Conservation (phyloP, 1,139 yeast genomes). For the Suzukiozyma palmioleophila region DNA sequence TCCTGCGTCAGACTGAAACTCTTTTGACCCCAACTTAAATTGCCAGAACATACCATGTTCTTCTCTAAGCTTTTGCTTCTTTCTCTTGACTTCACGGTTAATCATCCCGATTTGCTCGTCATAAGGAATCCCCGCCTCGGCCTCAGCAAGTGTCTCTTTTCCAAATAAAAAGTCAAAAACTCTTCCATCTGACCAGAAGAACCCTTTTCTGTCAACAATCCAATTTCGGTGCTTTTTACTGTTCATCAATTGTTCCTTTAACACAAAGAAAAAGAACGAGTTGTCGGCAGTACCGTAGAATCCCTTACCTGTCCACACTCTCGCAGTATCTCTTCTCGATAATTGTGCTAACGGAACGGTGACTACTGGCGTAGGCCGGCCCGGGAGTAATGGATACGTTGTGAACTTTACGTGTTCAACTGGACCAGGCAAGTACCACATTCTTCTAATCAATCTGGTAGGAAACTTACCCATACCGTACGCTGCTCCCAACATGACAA, state of each 20-base stretch:
- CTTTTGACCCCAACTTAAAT: constrained; percentile 36
- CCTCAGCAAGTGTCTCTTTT: constrained; percentile 68
- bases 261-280: constrained; percentile 66
- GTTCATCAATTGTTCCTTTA: constrained; percentile 46
- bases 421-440: constrained; percentile 67
- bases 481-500: constrained; percentile 35
- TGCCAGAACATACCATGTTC: constrained; percentile 40
- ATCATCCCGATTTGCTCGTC: constrained; percentile 50
- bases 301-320: constrained; percentile 83
- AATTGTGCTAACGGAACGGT: constrained; percentile 59
- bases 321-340: constrained; percentile 54
- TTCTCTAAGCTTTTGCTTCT: constrained; percentile 33
- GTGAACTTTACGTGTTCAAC: constrained; percentile 58
- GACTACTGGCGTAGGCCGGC: constrained; percentile 69
- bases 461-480: constrained; percentile 52
- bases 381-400: constrained; percentile 73
- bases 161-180: constrained; percentile 78
- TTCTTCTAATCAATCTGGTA: constrained; percentile 64
- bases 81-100: constrained; percentile 35
- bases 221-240: constrained; percentile 52
- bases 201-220: constrained; percentile 80
- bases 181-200: constrained; percentile 89
- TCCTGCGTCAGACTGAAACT: constrained; percentile 27
- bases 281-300: constrained; percentile 81
- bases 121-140: constrained; percentile 72